Evolutionary conservation across 2,329 filamentous ascomycete genomes (phyloP).

Genomic region (Teratosphaeria zuluensis): DNA sequence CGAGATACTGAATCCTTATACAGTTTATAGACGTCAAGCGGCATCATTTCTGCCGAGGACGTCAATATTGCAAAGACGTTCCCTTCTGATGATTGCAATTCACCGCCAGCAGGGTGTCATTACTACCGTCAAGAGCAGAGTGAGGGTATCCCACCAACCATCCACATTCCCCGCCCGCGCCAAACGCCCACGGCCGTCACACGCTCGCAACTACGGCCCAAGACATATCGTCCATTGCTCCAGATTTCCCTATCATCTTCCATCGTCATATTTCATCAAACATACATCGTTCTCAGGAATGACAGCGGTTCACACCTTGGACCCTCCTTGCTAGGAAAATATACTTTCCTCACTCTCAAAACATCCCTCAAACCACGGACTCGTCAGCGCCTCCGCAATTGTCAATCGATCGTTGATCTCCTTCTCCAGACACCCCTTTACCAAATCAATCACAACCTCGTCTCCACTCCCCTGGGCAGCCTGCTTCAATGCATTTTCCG

Average conservation of each 20-base stretch:
- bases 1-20: too few relatives aligned
- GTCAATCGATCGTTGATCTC: conserved; percentile 47
- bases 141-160: background rate
- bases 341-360: background rate
- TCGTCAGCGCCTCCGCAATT: conserved; percentile 46
- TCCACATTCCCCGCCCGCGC: background rate
- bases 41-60: too few relatives aligned
- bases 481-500: conserved; percentile 40
- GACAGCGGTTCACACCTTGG: background rate
- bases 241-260: background rate
- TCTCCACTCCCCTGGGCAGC: conserved; percentile 27
- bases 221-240: background rate
- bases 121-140: background rate
- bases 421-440: conserved; percentile 51
- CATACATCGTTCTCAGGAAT: background rate
- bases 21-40: too few relatives aligned
- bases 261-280: background rate
- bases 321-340: background rate
- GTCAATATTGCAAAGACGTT: too few relatives aligned
- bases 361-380: conserved; percentile 42
- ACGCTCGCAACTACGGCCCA: background rate
- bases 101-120: too few relatives aligned
- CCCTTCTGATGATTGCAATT: too few relatives aligned
- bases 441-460: conserved; percentile 44
- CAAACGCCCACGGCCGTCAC: background rate